phyloP scores from a whole-genome alignment of 495 filamentous ascomycete genomes.

The Trichodelitschia bisporula region DNA sequence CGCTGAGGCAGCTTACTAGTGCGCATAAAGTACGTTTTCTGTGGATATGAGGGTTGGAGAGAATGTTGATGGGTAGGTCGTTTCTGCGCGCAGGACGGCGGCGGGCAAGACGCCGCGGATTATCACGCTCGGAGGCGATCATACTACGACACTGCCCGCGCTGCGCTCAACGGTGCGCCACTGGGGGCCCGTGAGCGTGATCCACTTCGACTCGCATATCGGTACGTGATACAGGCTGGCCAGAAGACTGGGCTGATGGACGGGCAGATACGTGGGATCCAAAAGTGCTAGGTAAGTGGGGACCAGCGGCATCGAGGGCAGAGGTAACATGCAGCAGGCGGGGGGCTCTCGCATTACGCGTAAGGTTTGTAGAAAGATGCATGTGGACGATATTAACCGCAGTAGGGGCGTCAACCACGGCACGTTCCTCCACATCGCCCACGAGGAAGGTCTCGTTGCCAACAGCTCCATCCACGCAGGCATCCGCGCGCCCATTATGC shows the following conservation, averaged over 20 bases:
- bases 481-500: slow-evolving; percentile 21
- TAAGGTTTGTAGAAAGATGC: slow-evolving; percentile 9
- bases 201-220: slow-evolving; percentile 29
- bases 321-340: slow-evolving; percentile 9
- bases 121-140: slow-evolving; percentile 25
- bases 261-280: slow-evolving; percentile 24
- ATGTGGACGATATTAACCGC: slow-evolving; percentile 1
- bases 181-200: slow-evolving; percentile 24
- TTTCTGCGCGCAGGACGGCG: too few relatives aligned
- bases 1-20: slow-evolving; percentile 23
- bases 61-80: not conserved
- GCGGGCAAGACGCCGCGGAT: slow-evolving; percentile 20
- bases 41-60: not conserved
- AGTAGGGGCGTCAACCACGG: slow-evolving; percentile 25
- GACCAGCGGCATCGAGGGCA: not conserved
- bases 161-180: slow-evolving; percentile 20
- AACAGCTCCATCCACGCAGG: slow-evolving; percentile 26
- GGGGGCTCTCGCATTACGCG: slow-evolving; percentile 25
- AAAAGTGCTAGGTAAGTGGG: slow-evolving; percentile 16
- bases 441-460: slow-evolving; percentile 25
- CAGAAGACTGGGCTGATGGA: slow-evolving; percentile 1
- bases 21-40: slow-evolving; percentile 14
- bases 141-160: slow-evolving; percentile 25
- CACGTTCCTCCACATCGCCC: slow-evolving; percentile 27
- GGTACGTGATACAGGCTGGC: slow-evolving; percentile 8